These are phyloP conservation scores for Globisporangium emineosum DNA, from an alignment of 352 stramenopile species.

Conservation along the genomic window DNA sequence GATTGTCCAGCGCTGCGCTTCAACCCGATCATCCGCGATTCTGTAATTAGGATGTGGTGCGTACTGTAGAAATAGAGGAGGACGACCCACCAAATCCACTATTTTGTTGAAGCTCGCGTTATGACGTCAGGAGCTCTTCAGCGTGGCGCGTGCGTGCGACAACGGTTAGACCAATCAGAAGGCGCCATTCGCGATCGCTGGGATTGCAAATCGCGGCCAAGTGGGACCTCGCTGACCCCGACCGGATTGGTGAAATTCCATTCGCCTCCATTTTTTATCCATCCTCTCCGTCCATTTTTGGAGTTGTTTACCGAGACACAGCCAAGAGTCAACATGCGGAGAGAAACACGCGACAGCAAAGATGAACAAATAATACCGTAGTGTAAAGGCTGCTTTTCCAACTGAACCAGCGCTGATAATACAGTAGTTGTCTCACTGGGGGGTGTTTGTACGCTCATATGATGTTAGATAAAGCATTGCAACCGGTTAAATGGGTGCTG, in stretches of 20 bases:
- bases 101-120: background rate
- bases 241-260: background rate
- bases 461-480: too few species aligned
- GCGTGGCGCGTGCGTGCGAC: background rate
- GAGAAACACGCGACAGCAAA: too few species aligned
- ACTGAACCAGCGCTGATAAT: too few species aligned
- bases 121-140: background rate
- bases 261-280: background rate
- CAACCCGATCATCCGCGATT: background rate
- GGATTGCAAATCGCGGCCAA: background rate
- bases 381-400: too few species aligned
- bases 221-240: background rate
- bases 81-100: background rate
- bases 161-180: background rate
- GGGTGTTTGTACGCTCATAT: too few species aligned
- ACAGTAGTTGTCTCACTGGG: too few species aligned
- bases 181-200: background rate
- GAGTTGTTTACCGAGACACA: background rate
- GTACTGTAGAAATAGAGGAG: background rate
- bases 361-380: too few species aligned
- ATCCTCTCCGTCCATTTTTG: background rate
- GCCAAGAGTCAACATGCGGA: background rate
- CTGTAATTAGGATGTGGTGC: too few species aligned
- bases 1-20: background rate
- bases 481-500: too few species aligned